Percentiles rank a stretch among this genome's conserved stretches.
These are phyloP conservation scores for Quambalaria eucalypti DNA, from an alignment of 1,284 basidiomycete species.

Conservation along the genomic window DNA sequence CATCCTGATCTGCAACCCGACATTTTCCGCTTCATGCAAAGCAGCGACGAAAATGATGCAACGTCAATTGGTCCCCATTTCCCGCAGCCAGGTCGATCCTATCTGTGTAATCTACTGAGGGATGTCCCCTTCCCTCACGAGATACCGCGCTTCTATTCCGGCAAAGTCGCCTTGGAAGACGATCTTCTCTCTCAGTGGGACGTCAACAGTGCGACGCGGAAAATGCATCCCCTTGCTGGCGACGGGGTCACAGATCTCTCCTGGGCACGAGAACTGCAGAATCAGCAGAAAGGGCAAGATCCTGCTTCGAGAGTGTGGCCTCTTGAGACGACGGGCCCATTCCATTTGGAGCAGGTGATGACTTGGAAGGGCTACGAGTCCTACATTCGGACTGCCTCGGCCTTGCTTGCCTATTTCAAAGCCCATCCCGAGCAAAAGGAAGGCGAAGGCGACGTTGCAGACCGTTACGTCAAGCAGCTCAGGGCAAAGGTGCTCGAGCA, in stretches of 20 bases:
- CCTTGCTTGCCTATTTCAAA: not conserved
- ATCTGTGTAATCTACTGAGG: slow-evolving; percentile 1
- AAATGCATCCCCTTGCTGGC: slow-evolving; percentile 2
- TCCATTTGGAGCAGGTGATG: not conserved
- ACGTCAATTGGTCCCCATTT: slow-evolving; percentile 4
- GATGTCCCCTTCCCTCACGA: slow-evolving; percentile 2
- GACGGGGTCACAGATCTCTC: not conserved
- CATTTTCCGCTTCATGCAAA: slow-evolving; percentile 7
- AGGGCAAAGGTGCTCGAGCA: not conserved
- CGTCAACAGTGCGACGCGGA: slow-evolving; percentile 1
- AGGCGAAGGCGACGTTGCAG: slow-evolving; percentile 3
- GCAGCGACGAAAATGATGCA: not conserved
- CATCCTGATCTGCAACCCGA: slow-evolving; percentile 1
- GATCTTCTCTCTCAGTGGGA: too few species aligned
- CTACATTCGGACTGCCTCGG: not conserved
- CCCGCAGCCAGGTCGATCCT: slow-evolving; percentile 8
- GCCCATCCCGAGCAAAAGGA: slow-evolving; percentile 4
- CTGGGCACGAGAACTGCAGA: too few species aligned
- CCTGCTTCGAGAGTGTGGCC: too few species aligned
- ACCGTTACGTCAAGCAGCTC: not conserved
- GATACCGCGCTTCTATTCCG: not conserved
- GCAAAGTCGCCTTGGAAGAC: not conserved
- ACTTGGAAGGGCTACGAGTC: not conserved
- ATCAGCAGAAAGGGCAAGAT: too few species aligned
- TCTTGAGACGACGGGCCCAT: not conserved